Percentiles rank a stretch among this genome's conserved stretches.
phyloP scores from a whole-genome alignment of 345 rosid genomes.

The Geranium brycei region DNA sequence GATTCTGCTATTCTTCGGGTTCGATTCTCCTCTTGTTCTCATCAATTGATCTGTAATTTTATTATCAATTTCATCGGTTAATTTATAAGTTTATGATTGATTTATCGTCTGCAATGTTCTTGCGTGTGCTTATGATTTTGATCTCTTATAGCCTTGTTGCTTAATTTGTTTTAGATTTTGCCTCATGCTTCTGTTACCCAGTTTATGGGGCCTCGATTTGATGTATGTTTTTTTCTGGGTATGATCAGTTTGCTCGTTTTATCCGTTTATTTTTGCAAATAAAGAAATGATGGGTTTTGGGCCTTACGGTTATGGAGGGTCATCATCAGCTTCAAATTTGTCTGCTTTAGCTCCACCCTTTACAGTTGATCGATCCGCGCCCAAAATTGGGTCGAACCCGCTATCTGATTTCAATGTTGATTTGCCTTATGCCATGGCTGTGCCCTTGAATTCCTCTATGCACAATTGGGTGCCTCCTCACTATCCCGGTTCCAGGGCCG shows the following conservation, averaged over 20 bases:
- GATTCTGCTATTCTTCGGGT: background rate
- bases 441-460: slow-evolving; percentile 13
- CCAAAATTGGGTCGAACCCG: slow-evolving; percentile 16
- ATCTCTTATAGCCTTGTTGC: background rate
- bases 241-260: background rate
- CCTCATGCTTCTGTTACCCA: background rate
- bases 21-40: background rate
- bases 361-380: slow-evolving; percentile 27
- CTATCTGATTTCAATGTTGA: slow-evolving; percentile 27
- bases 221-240: background rate
- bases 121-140: background rate
- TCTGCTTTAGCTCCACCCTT: slow-evolving; percentile 55
- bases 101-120: background rate
- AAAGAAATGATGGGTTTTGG: slow-evolving; percentile 31
- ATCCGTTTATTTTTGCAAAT: background rate
- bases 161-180: too few relatives aligned
- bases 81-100: background rate
- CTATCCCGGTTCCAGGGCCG: slow-evolving; percentile 1
- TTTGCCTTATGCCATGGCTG: slow-evolving; percentile 12
- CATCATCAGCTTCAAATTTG: slow-evolving; percentile 30
- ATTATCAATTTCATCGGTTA: background rate
- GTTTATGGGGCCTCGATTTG: background rate
- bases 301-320: slow-evolving; percentile 23
- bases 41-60: too few relatives aligned
- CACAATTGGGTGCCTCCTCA: slow-evolving; percentile 17